Conservation (phyloP, 2,329 filamentous ascomycete genomes). For the Aureobasidium melanogenum region DNA sequence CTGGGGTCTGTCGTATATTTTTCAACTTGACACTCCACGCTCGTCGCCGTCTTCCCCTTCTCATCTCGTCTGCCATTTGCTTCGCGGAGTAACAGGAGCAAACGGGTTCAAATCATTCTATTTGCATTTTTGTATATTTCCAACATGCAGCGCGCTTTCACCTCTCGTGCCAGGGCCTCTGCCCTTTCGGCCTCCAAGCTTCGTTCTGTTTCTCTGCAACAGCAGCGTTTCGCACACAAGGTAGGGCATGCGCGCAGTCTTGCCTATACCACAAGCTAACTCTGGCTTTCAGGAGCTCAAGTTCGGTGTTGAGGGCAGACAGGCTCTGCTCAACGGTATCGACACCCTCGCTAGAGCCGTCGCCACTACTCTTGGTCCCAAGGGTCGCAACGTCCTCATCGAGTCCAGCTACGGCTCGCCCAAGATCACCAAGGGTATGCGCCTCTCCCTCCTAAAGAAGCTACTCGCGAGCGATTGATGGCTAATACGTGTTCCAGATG, state of each 20-base stretch:
- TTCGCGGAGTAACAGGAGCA: slow-evolving; percentile 13
- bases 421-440: slow-evolving; percentile 97
- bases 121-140: slow-evolving; percentile 6
- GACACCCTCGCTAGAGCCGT: slow-evolving; percentile 96
- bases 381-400: slow-evolving; percentile 96
- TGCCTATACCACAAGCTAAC: slow-evolving; percentile 19
- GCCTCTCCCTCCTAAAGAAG: not conserved
- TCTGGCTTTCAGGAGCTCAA: slow-evolving; percentile 67
- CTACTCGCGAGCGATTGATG: not conserved
- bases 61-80: slow-evolving; percentile 8
- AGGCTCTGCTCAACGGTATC: slow-evolving; percentile 81
- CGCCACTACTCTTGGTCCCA: slow-evolving; percentile 90
- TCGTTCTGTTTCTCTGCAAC: slow-evolving; percentile 56
- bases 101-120: not conserved
- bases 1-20: slow-evolving; percentile 1
- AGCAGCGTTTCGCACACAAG: slow-evolving; percentile 97
- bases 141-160: slow-evolving; percentile 87
- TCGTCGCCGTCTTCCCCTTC: not conserved
- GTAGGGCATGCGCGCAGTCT: slow-evolving; percentile 40
- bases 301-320: slow-evolving; percentile 92
- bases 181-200: slow-evolving; percentile 58
- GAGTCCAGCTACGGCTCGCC: slow-evolving; percentile 97
- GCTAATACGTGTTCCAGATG: slow-evolving; percentile 30
- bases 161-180: slow-evolving; percentile 69
- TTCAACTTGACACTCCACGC: not conserved